These are phyloP conservation scores for Viola pubescens DNA, from an alignment of 441 rosid genomes.

Conservation along the genomic window DNA sequence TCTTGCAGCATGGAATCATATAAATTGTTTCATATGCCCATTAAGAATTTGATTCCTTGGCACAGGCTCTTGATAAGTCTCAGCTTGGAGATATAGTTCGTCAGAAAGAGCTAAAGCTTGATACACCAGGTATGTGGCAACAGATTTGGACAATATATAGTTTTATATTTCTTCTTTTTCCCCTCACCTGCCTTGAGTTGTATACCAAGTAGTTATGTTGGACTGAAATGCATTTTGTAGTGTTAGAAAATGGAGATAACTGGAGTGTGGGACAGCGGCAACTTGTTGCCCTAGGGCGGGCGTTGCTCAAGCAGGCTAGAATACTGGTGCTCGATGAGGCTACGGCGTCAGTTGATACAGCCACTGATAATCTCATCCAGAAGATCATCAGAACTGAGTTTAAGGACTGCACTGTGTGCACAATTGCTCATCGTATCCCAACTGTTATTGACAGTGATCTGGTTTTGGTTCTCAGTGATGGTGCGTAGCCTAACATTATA, in stretches of 20 bases:
- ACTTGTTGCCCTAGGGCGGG: conserved; percentile 89
- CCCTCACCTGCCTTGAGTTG: background rate
- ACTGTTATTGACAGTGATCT: conserved; percentile 11
- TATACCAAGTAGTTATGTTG: background rate
- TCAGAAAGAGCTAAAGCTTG: conserved; percentile 80
- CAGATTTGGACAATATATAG: background rate
- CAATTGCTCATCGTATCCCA: conserved; percentile 84
- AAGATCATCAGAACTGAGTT: conserved; percentile 94
- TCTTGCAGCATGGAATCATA: too few species aligned
- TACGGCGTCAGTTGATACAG: conserved; percentile 97
- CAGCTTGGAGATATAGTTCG: conserved; percentile 89
- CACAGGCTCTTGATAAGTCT: conserved; percentile 90
- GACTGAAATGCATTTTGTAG: conserved; percentile 28
- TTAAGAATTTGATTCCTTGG: conserved; percentile 3
- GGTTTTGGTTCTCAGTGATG: conserved; percentile 6
- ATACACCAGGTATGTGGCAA: conserved; percentile 60
- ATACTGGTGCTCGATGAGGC: conserved; percentile 99
- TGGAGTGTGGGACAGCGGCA: conserved; percentile 99
- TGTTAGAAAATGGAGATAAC: conserved; percentile 95
- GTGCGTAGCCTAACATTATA: background rate
- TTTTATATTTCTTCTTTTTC: background rate
- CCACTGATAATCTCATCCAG: conserved; percentile 96
- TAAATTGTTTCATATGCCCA: background rate
- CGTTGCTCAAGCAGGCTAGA: conserved; percentile 92
- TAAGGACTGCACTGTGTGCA: conserved; percentile 89